A percentile compares a stretch with the other conserved stretches of the same genome.
These are phyloP conservation scores for Gigaspora rosea DNA, from an alignment of 192 early-diverging fungal species.

Conservation along the genomic window DNA sequence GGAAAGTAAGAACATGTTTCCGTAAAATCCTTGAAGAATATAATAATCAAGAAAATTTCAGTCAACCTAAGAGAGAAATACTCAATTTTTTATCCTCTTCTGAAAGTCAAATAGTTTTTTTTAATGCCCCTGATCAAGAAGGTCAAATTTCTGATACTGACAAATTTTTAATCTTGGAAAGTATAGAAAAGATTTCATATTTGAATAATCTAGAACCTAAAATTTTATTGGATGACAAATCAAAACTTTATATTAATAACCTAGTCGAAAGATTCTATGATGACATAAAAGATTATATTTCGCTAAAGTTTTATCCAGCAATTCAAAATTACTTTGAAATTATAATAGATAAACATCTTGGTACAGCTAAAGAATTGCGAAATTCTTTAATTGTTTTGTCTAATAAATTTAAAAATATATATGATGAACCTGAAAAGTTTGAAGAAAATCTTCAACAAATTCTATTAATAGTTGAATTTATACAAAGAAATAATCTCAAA, in stretches of 20 bases:
- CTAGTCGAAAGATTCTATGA: neutral
- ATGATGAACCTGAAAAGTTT: neutral
- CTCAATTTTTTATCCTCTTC: slow-evolving; percentile 4
- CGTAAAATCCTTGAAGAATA: neutral
- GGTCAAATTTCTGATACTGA: neutral
- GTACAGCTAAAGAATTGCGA: neutral
- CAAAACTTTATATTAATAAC: neutral
- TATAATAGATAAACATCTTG: neutral
- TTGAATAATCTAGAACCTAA: neutral
- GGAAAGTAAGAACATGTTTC: neutral
- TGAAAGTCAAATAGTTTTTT: slow-evolving; percentile 18
- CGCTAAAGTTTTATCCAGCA: neutral
- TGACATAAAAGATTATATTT: slow-evolving; percentile 4
- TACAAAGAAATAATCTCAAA: neutral
- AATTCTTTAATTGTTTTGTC: neutral
- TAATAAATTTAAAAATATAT: slow-evolving; percentile 2
- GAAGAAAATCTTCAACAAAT: slow-evolving; percentile 7
- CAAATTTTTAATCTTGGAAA: neutral
- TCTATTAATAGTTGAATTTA: neutral
- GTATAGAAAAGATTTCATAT: slow-evolving; percentile 14
- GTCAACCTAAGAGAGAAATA: neutral
- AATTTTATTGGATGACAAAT: neutral
- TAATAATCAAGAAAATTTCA: slow-evolving; percentile 2
- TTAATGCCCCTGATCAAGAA: neutral
- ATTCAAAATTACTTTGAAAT: neutral